Percentiles rank a stretch among this genome's conserved stretches.
phyloP scores from a whole-genome alignment of 2,329 filamentous ascomycete species.

The Cladobotryum protrusum region DNA sequence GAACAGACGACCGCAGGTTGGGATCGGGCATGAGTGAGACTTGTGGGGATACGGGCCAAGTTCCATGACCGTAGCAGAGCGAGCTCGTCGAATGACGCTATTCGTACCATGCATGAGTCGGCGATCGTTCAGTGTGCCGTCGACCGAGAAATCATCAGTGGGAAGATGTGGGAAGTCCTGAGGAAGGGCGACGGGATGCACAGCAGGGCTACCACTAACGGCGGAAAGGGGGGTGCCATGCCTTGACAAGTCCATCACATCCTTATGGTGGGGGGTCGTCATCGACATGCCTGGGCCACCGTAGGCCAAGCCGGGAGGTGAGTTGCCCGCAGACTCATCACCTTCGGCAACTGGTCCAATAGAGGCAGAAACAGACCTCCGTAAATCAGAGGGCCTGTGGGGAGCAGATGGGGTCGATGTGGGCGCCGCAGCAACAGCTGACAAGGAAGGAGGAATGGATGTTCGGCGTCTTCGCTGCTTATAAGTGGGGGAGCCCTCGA shows the following conservation, averaged over 20 bases:
- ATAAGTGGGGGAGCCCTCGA: constrained; percentile 97
- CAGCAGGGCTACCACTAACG: constrained; percentile 72
- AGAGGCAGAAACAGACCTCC: constrained; percentile 83
- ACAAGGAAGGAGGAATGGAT: constrained; percentile 77
- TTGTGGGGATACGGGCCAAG: constrained; percentile 95
- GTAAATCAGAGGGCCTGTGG: constrained; percentile 82
- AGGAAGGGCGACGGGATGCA: constrained; percentile 63
- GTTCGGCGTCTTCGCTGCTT: constrained; percentile 94
- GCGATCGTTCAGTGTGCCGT: constrained; percentile 47
- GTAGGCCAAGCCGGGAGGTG: constrained; percentile 69
- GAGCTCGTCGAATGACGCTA: constrained; percentile 78
- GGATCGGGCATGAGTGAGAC: constrained; percentile 98
- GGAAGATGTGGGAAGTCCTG: constrained; percentile 63
- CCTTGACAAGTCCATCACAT: constrained; percentile 75
- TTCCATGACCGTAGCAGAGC: constrained; percentile 94
- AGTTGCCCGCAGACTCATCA: constrained; percentile 72
- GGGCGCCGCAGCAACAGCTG: constrained; percentile 61
- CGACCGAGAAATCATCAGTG: constrained; percentile 56
- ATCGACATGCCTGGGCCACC: constrained; percentile 62
- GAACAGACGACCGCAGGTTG: constrained; percentile 92
- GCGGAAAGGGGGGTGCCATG: constrained; percentile 86
- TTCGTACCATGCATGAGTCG: constrained; percentile 64
- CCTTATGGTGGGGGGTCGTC: constrained; percentile 53
- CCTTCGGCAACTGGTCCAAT: constrained; percentile 75
- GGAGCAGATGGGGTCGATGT: constrained; percentile 54